phyloP scores from a whole-genome alignment of 2,329 filamentous ascomycete species.

The Trichoderma sp. region DNA sequence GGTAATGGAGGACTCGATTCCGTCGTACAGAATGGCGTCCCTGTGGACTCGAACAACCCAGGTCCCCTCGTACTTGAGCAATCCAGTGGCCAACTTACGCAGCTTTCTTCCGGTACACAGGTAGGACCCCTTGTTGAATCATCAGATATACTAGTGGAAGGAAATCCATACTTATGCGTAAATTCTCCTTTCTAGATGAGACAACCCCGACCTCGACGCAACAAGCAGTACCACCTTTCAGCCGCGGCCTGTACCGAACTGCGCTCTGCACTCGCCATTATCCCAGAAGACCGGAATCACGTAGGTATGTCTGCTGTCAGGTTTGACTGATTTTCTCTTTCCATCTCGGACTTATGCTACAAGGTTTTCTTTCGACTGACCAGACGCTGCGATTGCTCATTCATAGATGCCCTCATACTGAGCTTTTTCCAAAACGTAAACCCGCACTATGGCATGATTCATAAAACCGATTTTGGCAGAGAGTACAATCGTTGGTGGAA shows the following conservation, averaged over 20 bases:
- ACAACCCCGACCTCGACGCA: neutral
- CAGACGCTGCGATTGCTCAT: neutral
- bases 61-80: neutral
- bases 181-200: neutral
- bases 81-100: neutral
- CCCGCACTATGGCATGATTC: constrained; percentile 35
- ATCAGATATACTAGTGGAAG: neutral
- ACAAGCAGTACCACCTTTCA: neutral
- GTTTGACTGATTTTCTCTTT: neutral
- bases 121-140: neutral
- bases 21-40: neutral
- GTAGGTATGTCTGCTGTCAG: neutral
- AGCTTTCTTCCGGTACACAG: neutral
- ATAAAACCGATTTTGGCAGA: constrained; percentile 29
- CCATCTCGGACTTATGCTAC: neutral
- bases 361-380: neutral
- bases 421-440: constrained; percentile 33
- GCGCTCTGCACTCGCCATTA: neutral
- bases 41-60: neutral
- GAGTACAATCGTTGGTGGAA: constrained; percentile 35
- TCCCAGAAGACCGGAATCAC: neutral
- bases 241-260: neutral
- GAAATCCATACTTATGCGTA: neutral
- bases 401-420: constrained; percentile 30
- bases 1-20: neutral